Evolutionary conservation across 331 rosid genomes (phyloP), one percentile per base, ranked within the genome.

Genomic region (Malus hybrid): DNA sequence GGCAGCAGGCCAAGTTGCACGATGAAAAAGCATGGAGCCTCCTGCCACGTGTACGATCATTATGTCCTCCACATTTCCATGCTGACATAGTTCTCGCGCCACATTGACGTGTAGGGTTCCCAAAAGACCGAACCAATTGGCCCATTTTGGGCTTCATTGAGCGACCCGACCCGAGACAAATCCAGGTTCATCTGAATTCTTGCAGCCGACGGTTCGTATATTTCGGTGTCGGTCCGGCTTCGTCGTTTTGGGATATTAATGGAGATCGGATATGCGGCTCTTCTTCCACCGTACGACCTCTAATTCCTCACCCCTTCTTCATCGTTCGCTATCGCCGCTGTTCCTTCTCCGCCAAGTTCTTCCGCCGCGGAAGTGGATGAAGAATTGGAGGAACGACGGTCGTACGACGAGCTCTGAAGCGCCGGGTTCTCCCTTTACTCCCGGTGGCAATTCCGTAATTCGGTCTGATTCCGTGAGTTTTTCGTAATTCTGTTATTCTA

Each of bases 1-100:
- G 28, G 34, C 66, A 12, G 34, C 10, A 61, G 66, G 18, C 7
- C 7, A 32, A 56, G 66, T 56, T 50, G 75, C 30, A 19, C 30
- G 5, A 66, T 11, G 65, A 3, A 10, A 66, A 36, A 20, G 1
- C 57, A 3, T 36, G 29, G 1, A 33, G 6, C 20, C 3, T 71
- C 3, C 3, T n/a, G 46, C 62, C 74, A 30, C 74, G 74, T 52
- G 74, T 68, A 48, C 30, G 33, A 4, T 9, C 36, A 14, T 4
- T 15, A 2, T 44, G 36, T 3, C 2, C 6, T 26, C 39, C 73
- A 28, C 29, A 26, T 70, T 5, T 19, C 62, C 14, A 10, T 55
- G 75, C 76, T 72, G 67, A 72, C 76, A 10, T 72, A 22, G 16
- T 30, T 57, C 66, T 57, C 36, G 66, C 75, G 76, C 26, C 10